phyloP scores from a whole-genome alignment of 805 yeast genomes.

The Pichia rugopelliculosa region DNA sequence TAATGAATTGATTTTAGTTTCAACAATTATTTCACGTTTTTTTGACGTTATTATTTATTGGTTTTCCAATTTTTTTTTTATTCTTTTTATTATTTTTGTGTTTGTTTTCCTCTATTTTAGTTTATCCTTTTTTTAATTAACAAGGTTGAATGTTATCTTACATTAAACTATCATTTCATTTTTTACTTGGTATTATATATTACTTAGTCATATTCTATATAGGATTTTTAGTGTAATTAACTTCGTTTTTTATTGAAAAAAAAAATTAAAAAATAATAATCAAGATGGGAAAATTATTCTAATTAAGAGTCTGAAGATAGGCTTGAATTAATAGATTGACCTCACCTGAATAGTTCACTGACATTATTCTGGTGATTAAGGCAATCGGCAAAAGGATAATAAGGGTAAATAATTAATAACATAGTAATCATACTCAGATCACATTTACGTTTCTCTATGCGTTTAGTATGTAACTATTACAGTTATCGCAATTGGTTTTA shows the following conservation, averaged over 20 bases:
- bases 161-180: background rate
- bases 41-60: conserved; percentile 5
- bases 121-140: background rate
- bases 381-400: too few species aligned
- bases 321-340: too few species aligned
- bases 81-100: conserved; percentile 5
- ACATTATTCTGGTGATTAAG: too few species aligned
- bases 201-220: conserved; percentile 3
- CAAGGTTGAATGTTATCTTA: background rate
- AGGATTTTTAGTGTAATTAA: conserved; percentile 10
- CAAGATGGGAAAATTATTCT: too few species aligned
- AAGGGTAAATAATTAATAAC: too few species aligned
- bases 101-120: conserved; percentile 5
- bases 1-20: background rate
- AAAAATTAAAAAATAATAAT: background rate
- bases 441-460: too few species aligned
- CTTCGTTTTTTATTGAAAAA: conserved; percentile 3
- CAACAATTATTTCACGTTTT: conserved; percentile 1
- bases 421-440: too few species aligned
- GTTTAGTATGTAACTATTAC: too few species aligned
- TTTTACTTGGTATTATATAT: conserved; percentile 4
- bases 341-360: too few species aligned
- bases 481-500: too few species aligned
- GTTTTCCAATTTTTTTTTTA: conserved; percentile 5
- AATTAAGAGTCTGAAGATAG: too few species aligned